phyloP scores from a whole-genome alignment of 371 early-diverging fungal species.

The Lichtheimia corymbifera region DNA sequence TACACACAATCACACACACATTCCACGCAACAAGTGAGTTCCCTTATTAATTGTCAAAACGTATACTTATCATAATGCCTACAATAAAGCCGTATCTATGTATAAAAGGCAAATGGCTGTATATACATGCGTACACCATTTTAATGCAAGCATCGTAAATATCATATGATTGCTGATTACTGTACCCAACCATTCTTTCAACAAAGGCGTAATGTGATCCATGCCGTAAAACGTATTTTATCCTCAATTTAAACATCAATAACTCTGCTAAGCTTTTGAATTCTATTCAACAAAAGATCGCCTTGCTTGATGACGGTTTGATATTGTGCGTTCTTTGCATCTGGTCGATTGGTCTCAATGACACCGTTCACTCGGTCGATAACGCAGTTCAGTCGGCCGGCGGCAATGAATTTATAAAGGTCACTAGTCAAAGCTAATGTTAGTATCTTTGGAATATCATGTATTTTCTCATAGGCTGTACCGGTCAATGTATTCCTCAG shows the following conservation, averaged over 20 bases:
- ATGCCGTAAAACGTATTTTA: background rate
- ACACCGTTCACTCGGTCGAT: slow-evolving; percentile 99
- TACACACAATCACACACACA: no score
- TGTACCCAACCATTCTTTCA: no score
- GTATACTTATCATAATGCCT: no score
- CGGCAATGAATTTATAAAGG: slow-evolving; percentile 94
- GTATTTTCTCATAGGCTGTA: slow-evolving; percentile 30
- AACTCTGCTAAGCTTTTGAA: slow-evolving; percentile 95
- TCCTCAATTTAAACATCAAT: slow-evolving; percentile 67
- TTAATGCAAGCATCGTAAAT: no score
- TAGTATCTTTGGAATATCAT: no score
- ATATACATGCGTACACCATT: no score
- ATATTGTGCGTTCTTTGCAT: slow-evolving; percentile 96
- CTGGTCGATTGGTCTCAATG: slow-evolving; percentile 96
- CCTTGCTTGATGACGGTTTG: slow-evolving; percentile 96
- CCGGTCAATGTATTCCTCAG: slow-evolving; percentile 93
- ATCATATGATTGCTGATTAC: no score
- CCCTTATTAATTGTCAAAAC: no score
- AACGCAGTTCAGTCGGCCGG: slow-evolving; percentile 96
- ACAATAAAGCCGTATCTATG: no score
- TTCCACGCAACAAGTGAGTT: no score
- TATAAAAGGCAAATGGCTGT: no score
- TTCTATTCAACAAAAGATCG: slow-evolving; percentile 90
- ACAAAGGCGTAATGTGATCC: no score
- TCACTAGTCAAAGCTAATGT: slow-evolving; percentile 60